A percentile compares a stretch with the other conserved stretches of the same genome.
Evolutionary conservation across 306 rosid genomes (phyloP).

Genomic region (Prunus armeniaca): DNA sequence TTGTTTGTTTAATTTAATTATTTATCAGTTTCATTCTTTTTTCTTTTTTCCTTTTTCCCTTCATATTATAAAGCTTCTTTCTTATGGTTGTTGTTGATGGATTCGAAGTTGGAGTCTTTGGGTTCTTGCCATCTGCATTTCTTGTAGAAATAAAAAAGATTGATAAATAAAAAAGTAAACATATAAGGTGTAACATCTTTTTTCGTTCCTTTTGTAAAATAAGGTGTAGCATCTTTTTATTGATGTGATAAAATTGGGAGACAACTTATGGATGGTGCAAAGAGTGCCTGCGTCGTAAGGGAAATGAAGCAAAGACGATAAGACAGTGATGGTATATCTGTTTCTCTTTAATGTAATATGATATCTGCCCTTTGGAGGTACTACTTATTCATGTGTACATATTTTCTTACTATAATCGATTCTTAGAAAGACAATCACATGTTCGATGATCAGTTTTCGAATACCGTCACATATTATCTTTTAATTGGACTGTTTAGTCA

Average conservation of each 20-base stretch:
- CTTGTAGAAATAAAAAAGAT: neutral
- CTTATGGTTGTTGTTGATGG: slow-evolving; percentile 13
- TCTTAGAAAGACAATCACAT: no score
- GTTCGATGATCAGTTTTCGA: no score
- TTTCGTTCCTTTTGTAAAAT: neutral
- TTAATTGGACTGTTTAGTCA: no score
- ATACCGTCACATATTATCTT: no score
- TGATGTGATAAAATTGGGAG: slow-evolving; percentile 23
- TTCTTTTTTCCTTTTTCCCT: neutral
- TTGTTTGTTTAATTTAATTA: slow-evolving; percentile 13
- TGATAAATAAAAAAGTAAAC: no score
- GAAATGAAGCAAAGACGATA: slow-evolving; percentile 10
- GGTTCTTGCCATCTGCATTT: neutral
- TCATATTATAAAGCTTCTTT: neutral
- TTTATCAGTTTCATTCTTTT: slow-evolving; percentile 12
- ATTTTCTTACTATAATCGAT: no score
- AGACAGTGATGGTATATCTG: slow-evolving; percentile 28
- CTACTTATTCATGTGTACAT: no score
- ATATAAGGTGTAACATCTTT: slow-evolving; percentile 11
- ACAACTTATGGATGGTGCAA: slow-evolving; percentile 4
- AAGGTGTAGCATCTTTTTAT: slow-evolving; percentile 41
- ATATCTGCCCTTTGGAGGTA: no score
- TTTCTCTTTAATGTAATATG: neutral
- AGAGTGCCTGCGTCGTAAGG: slow-evolving; percentile 28
- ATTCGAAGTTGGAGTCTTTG: slow-evolving; percentile 11